Conservation (phyloP, 768 basidiomycete genomes). For the Gloeophyllum trabeum region DNA sequence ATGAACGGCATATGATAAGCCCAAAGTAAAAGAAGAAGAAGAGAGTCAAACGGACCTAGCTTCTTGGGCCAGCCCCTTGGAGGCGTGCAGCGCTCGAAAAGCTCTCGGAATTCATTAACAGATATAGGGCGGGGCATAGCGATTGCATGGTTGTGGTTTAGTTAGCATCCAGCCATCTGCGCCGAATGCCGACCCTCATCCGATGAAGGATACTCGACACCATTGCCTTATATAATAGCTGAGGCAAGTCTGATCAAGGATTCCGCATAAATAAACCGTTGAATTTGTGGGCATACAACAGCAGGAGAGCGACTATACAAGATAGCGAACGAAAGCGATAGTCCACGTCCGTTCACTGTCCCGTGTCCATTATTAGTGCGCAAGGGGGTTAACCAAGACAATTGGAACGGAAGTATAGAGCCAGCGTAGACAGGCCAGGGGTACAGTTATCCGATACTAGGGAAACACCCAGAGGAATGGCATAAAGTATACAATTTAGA, state of each 20-base stretch:
- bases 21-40: not conserved
- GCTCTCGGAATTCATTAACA: conserved; percentile 34
- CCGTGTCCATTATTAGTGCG: not conserved
- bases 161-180: not conserved
- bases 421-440: not conserved
- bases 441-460: too few species aligned
- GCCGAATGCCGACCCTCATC: not conserved
- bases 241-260: too few species aligned
- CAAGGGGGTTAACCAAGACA: not conserved
- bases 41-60: conserved; percentile 27
- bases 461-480: too few species aligned
- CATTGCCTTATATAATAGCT: too few species aligned
- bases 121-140: conserved; percentile 22
- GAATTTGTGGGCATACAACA: too few species aligned
- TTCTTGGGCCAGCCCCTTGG: conserved; percentile 34
- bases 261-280: too few species aligned
- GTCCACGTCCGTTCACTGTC: conserved; percentile 2
- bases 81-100: conserved; percentile 35
- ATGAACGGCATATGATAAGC: not conserved
- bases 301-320: not conserved
- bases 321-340: not conserved
- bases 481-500: too few species aligned
- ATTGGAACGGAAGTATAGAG: conserved; percentile 12
- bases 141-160: not conserved
- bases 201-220: too few species aligned